Evolutionary conservation across 2,329 filamentous ascomycete species (phyloP), one percentile per base, ranked within the genome.

Genomic region (Xylariaceae sp.): DNA sequence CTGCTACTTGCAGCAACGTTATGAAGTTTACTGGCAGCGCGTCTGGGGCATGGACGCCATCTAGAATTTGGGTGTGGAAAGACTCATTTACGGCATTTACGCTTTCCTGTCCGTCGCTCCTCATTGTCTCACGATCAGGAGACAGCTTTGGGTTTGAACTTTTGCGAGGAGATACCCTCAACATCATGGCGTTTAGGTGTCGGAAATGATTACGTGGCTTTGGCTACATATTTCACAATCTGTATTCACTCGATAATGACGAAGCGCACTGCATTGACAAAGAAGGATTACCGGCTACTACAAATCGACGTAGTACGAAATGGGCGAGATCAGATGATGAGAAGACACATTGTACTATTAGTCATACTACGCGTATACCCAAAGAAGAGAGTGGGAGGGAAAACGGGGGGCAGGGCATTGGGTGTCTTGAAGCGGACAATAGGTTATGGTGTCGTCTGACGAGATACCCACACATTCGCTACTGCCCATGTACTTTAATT

Each of bases 151-250:
- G 55, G 56, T 51, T 54, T 26, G 52, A 48, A 51, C 41, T 54
- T 55, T 27, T 57, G 54, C 58, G 66, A 67, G 65, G 66, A 64
- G 63, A 67, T 67, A 68, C 66, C 66, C 63, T 67, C 64, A 65
- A 58, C 61, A 64, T 50, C 20, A 35, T 50, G 66, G 66, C 66
- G 66, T 68, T 68, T 27, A 40, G 64, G 64, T 59, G 57, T 61
- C 51, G 24, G 57, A 47, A 18, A 51, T 37, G 20, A 48, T 13
- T 40, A 35, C 29, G 26, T n/a, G n/a, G n/a, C n/a, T 44, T 18
- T 10, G 21, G n/a, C 21, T 27, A 36, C 32, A 54, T 23, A 48
- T 46, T 48, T 36, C 46, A 59, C 50, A 44, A 57, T 47, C 44
- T 57, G 36, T 45, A 54, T 59, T 43, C 43, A 49, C 15, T 45